Percentiles rank a stretch among this genome's conserved stretches.
Evolutionary conservation across 129 eudicot genomes (phyloP).

Genomic region (Pittosporum tobira): DNA sequence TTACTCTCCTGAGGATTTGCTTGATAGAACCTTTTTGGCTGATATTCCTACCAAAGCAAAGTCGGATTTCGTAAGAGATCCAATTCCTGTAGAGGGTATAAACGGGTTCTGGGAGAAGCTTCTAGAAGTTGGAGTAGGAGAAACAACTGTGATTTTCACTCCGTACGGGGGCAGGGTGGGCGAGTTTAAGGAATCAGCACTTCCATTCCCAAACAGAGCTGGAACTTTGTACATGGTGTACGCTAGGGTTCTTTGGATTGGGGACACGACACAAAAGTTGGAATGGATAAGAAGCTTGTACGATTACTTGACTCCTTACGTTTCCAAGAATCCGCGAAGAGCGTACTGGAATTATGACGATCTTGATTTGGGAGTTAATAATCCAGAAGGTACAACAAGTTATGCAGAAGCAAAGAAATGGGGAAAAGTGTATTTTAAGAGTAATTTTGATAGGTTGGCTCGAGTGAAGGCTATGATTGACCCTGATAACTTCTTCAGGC

Average conservation of each 20-base stretch:
- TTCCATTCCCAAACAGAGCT: neutral
- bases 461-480: neutral
- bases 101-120: too few relatives aligned
- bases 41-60: too few relatives aligned
- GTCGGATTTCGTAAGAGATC: too few relatives aligned
- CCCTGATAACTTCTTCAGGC: neutral
- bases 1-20: too few relatives aligned
- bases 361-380: neutral
- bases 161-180: neutral
- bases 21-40: too few relatives aligned
- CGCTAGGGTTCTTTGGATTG: neutral
- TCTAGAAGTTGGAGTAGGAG: too few relatives aligned
- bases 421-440: neutral
- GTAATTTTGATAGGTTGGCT: neutral
- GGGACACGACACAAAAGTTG: too few relatives aligned
- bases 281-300: neutral
- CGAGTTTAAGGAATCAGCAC: neutral
- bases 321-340: neutral
- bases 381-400: too few relatives aligned
- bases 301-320: neutral
- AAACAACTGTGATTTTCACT: too few relatives aligned
- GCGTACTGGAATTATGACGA: neutral
- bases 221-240: neutral
- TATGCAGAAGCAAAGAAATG: neutral
- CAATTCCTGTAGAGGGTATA: too few relatives aligned